Evolutionary conservation across 192 early-diverging fungal genomes (phyloP).

Genomic region (Helicostylum pulchrum): DNA sequence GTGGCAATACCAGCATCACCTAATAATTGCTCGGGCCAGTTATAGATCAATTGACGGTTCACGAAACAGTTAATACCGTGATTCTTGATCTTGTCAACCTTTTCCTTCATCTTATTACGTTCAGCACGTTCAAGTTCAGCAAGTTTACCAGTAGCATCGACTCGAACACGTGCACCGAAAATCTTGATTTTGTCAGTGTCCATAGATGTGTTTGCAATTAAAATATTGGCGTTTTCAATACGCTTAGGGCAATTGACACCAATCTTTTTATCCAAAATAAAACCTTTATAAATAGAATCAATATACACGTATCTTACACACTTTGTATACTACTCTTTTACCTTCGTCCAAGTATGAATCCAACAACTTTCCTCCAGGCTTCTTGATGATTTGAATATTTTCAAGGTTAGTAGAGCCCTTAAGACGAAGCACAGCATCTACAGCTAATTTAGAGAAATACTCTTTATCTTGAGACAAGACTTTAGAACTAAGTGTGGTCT

Average conservation of each 20-base stretch:
- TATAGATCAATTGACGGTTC: constrained; percentile 99
- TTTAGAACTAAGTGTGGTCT: constrained; percentile 95
- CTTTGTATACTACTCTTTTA: constrained; percentile 10
- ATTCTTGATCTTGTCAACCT: constrained; percentile 97
- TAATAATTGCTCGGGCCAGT: constrained; percentile 99
- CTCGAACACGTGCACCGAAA: constrained; percentile 95
- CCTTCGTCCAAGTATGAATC: constrained; percentile 97
- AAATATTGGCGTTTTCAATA: constrained; percentile 92
- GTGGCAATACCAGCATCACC: constrained; percentile 95
- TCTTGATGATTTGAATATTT: constrained; percentile 99
- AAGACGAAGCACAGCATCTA: constrained; percentile 94
- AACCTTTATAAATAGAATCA: constrained; percentile 45
- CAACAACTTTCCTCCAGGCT: constrained; percentile 88
- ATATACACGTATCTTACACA: not conserved
- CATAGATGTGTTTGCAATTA: constrained; percentile 99
- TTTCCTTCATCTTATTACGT: constrained; percentile 96
- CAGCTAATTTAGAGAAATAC: constrained; percentile 92
- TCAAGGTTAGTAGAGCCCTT: constrained; percentile 91
- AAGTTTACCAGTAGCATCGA: constrained; percentile 94
- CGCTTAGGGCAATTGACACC: constrained; percentile 97
- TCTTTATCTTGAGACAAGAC: constrained; percentile 95
- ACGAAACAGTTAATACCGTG: constrained; percentile 99
- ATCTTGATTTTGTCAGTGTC: constrained; percentile 99
- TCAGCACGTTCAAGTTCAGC: constrained; percentile 98
- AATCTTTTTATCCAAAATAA: constrained; percentile 98